These are phyloP conservation scores for Yueomyces sp. DNA, from an alignment of 805 yeast species.

Conservation along the genomic window DNA sequence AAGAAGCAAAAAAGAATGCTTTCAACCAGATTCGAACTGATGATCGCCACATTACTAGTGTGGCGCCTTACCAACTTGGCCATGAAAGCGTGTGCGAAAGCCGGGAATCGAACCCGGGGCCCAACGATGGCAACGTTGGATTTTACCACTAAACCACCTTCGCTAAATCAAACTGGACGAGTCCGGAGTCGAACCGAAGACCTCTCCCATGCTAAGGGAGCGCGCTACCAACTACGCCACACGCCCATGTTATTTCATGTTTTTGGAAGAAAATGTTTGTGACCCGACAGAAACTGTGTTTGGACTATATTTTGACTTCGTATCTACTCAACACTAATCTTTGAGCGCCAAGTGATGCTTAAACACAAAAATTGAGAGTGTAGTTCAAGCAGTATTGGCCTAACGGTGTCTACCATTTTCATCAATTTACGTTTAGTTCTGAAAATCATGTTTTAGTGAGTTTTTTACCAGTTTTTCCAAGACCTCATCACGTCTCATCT, in stretches of 20 bases:
- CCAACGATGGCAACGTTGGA: conserved; percentile 26
- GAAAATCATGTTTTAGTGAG: too few relatives aligned
- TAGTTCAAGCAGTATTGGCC: neutral
- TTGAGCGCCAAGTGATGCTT: neutral
- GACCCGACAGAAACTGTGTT: neutral
- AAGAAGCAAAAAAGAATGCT: conserved; percentile 29
- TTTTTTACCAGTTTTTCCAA: too few relatives aligned
- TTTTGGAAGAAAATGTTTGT: too few relatives aligned
- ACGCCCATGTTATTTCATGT: neutral
- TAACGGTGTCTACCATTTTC: neutral
- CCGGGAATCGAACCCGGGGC: conserved; percentile 27
- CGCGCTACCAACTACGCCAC: neutral
- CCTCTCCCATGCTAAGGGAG: neutral
- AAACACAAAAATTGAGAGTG: neutral
- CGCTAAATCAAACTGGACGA: conserved; percentile 5
- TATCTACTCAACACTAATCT: neutral
- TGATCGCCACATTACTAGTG: conserved; percentile 83
- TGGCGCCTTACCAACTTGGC: conserved; percentile 76
- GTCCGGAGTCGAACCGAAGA: neutral
- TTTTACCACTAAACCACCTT: conserved; percentile 26
- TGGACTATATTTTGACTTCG: neutral
- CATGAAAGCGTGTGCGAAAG: conserved; percentile 28
- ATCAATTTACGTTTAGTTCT: neutral
- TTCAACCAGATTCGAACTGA: conserved; percentile 66
- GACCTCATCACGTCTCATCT: neutral